These are phyloP conservation scores for Saccharata proteae DNA, from an alignment of 2,329 filamentous ascomycete species.

Conservation along the genomic window DNA sequence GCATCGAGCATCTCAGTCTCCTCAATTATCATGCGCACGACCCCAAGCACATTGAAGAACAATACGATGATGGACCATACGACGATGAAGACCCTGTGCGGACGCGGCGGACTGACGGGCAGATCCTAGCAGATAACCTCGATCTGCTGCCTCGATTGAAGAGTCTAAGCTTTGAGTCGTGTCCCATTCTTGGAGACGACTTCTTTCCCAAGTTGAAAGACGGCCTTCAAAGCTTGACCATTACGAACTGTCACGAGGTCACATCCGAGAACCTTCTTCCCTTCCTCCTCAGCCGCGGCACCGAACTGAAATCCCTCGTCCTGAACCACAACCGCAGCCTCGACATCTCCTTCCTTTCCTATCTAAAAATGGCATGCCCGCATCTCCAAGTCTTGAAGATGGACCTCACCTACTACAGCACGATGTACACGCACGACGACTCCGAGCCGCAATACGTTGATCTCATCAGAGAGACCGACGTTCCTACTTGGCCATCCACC, in stretches of 20 bases:
- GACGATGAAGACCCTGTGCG: no score
- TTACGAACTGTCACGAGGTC: slow-evolving; percentile 70
- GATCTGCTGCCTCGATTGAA: slow-evolving; percentile 51
- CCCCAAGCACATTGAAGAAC: slow-evolving; percentile 6
- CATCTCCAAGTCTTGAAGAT: slow-evolving; percentile 58
- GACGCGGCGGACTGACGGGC: slow-evolving; percentile 28
- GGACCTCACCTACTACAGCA: slow-evolving; percentile 67
- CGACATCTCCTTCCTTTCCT: slow-evolving; percentile 59
- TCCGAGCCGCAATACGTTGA: slow-evolving; percentile 63
- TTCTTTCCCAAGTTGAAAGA: slow-evolving; percentile 59
- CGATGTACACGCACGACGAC: slow-evolving; percentile 55
- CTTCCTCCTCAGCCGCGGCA: slow-evolving; percentile 58
- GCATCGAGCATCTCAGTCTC: slow-evolving; percentile 21
- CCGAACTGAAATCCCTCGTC: slow-evolving; percentile 52
- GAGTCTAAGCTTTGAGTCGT: slow-evolving; percentile 62
- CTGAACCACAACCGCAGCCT: slow-evolving; percentile 72
- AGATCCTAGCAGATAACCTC: slow-evolving; percentile 36
- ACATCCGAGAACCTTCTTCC: slow-evolving; percentile 51
- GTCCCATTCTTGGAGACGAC: slow-evolving; percentile 54
- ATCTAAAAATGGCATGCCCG: slow-evolving; percentile 56
- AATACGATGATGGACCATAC: no score
- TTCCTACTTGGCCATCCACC: slow-evolving; percentile 66
- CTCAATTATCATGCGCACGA: slow-evolving; percentile 21
- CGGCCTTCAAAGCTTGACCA: slow-evolving; percentile 53
- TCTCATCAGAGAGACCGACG: slow-evolving; percentile 48